Percentiles rank a stretch among this genome's conserved stretches.
Conservation (phyloP, 345 rosid genomes). For the Microthlaspi erraticum region DNA sequence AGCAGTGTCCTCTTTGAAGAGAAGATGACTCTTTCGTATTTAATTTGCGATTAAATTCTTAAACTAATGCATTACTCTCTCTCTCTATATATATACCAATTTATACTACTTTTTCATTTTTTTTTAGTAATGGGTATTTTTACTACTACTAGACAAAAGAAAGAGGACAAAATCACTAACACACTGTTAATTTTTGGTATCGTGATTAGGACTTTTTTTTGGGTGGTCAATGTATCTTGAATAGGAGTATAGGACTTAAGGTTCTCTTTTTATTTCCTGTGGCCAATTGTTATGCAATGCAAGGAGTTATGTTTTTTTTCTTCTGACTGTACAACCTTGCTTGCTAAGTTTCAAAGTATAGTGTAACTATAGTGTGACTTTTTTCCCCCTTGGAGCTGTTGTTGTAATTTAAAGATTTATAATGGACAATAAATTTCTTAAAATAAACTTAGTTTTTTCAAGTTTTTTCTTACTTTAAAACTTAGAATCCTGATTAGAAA, state of each 20-base stretch:
- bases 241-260: neutral
- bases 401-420: neutral
- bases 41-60: conserved; percentile 11
- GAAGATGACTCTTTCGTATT: neutral
- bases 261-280: conserved; percentile 1
- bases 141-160: neutral
- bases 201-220: conserved; percentile 15
- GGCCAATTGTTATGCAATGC: conserved; percentile 3
- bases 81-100: too few relatives aligned
- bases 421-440: too few relatives aligned
- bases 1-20: conserved; percentile 16
- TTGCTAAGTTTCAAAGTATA: neutral
- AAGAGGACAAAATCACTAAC: neutral
- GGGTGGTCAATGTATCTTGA: neutral
- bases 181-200: neutral
- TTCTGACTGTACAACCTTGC: neutral
- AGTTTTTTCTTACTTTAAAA: too few relatives aligned
- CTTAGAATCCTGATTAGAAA: too few relatives aligned
- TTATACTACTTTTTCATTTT: neutral
- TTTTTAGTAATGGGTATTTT: too few relatives aligned
- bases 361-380: neutral
- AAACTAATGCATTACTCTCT: neutral
- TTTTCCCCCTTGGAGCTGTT: neutral
- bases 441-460: too few relatives aligned
- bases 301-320: neutral